These are phyloP conservation scores for Scheffersomyces ergatensis DNA, from an alignment of 805 yeast species.

Conservation along the genomic window DNA sequence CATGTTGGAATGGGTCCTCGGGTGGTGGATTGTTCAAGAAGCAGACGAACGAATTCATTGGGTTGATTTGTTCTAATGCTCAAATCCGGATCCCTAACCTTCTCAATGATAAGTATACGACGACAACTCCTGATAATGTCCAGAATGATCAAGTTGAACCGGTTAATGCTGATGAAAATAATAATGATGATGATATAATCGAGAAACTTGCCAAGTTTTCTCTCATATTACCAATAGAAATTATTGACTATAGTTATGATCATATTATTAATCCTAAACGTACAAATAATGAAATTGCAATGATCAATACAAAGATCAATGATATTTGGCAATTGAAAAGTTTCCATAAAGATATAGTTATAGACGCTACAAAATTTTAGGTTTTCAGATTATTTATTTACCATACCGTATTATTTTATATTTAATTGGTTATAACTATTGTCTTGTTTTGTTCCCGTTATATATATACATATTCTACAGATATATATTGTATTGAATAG, in stretches of 20 bases:
- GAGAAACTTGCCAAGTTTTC: slow-evolving; percentile 32
- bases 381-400: neutral
- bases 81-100: slow-evolving; percentile 24
- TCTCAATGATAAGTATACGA: slow-evolving; percentile 1
- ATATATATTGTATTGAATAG: too few relatives aligned
- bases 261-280: neutral
- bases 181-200: slow-evolving; percentile 8
- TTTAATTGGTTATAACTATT: too few relatives aligned
- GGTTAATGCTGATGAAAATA: too few relatives aligned
- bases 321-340: slow-evolving; percentile 21
- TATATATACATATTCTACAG: too few relatives aligned
- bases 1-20: slow-evolving; percentile 52
- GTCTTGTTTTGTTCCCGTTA: too few relatives aligned
- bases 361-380: slow-evolving; percentile 18
- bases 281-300: neutral
- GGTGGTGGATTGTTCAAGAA: slow-evolving; percentile 42
- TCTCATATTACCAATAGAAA: slow-evolving; percentile 30
- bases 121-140: neutral
- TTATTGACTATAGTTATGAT: slow-evolving; percentile 22
- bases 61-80: slow-evolving; percentile 46
- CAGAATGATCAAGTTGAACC: too few relatives aligned
- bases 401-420: too few relatives aligned
- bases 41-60: slow-evolving; percentile 25
- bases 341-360: slow-evolving; percentile 18
- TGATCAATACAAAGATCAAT: slow-evolving; percentile 12